Percentiles rank a stretch among this genome's conserved stretches.
These are phyloP conservation scores for Cutaneotrichosporon sp. DNA, from an alignment of 1,284 basidiomycete genomes.

Conservation along the genomic window DNA sequence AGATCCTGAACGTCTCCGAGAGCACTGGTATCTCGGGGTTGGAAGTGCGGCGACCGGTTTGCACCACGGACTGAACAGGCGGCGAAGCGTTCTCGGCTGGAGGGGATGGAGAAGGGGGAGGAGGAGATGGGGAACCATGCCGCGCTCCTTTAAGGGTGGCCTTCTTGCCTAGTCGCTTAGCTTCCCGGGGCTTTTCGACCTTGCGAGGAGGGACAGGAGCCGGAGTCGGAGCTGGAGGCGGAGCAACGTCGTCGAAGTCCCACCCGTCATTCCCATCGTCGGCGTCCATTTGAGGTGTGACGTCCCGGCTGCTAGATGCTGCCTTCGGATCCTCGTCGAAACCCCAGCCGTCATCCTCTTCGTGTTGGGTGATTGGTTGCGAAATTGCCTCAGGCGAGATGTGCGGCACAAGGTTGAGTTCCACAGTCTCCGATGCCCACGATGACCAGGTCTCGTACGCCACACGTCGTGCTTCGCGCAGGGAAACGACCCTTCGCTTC, in stretches of 20 bases:
- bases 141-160: background rate
- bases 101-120: background rate
- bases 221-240: background rate
- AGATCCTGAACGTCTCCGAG: slow-evolving; percentile 34
- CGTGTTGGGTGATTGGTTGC: background rate
- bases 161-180: slow-evolving; percentile 10
- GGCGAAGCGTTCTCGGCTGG: background rate
- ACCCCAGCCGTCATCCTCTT: slow-evolving; percentile 35
- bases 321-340: slow-evolving; percentile 26
- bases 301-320: slow-evolving; percentile 1
- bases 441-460: slow-evolving; percentile 5
- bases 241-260: slow-evolving; percentile 49
- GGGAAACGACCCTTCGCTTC: slow-evolving; percentile 14
- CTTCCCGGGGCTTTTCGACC: background rate
- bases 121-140: slow-evolving; percentile 14
- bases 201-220: background rate
- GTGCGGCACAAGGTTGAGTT: too few relatives aligned
- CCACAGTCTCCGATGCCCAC: background rate
- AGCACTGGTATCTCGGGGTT: background rate
- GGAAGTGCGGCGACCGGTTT: background rate
- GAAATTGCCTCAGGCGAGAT: background rate
- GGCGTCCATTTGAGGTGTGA: slow-evolving; percentile 6
- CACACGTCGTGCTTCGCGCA: slow-evolving; percentile 13
- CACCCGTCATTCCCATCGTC: slow-evolving; percentile 45
- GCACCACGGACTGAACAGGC: background rate